Conservation (phyloP, 2,329 filamentous ascomycete genomes). For the Tympanopsis confertula region DNA sequence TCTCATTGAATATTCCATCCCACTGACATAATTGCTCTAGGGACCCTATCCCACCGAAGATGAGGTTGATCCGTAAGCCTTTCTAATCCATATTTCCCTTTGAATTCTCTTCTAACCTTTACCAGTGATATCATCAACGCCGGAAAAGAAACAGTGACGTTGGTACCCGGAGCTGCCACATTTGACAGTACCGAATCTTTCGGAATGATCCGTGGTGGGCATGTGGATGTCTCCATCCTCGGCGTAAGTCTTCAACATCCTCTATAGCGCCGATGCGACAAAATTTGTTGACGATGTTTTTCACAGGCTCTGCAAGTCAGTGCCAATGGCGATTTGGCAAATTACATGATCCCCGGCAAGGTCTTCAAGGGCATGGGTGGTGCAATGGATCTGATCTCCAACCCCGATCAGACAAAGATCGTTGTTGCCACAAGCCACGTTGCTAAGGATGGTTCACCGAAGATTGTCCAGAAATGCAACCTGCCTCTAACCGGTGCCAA, state of each 20-base stretch:
- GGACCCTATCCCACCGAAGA: constrained; percentile 66
- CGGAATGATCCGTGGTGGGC: constrained; percentile 75
- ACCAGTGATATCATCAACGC: constrained; percentile 67
- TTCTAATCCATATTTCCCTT: neutral
- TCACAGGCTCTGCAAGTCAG: constrained; percentile 60
- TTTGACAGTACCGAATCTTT: constrained; percentile 78
- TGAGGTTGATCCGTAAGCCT: constrained; percentile 49
- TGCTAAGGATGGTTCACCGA: constrained; percentile 55
- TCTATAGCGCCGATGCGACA: neutral
- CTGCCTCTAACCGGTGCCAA: constrained; percentile 55
- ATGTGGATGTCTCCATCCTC: constrained; percentile 74
- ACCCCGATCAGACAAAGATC: constrained; percentile 61
- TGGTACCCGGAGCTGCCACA: constrained; percentile 63
- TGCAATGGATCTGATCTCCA: constrained; percentile 63
- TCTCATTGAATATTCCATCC: neutral
- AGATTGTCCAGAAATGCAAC: constrained; percentile 52
- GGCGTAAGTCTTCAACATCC: constrained; percentile 30
- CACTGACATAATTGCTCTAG: constrained; percentile 6
- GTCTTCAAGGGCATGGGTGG: constrained; percentile 81
- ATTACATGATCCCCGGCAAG: constrained; percentile 85
- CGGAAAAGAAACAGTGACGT: constrained; percentile 76
- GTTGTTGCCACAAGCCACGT: constrained; percentile 61
- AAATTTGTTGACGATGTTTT: constrained; percentile 1
- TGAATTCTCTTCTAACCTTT: constrained; percentile 7
- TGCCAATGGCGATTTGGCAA: constrained; percentile 68